Evolutionary conservation across 805 yeast species (phyloP).

Genomic region (Blastobotrys muscicola): DNA sequence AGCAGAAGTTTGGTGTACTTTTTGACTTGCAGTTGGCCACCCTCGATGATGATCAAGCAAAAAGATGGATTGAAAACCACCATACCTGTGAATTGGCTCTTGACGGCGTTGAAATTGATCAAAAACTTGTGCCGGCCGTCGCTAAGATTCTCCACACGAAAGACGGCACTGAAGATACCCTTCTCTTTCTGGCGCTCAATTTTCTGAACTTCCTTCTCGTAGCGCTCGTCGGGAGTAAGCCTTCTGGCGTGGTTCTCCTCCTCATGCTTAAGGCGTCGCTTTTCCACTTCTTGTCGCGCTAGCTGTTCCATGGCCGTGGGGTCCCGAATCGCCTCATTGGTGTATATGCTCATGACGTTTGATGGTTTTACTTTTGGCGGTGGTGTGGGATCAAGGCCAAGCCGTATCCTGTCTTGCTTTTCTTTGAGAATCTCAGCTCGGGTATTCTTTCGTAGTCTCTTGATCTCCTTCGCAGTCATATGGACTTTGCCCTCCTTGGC

Average conservation of each 20-base stretch:
- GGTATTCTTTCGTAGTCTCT: constrained; percentile 60
- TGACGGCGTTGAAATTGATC: constrained; percentile 72
- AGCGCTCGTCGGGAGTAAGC: constrained; percentile 47
- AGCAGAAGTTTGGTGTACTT: constrained; percentile 54
- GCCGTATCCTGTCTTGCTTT: constrained; percentile 62
- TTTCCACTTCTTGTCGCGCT: constrained; percentile 60
- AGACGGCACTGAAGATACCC: constrained; percentile 53
- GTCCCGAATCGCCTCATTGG: constrained; percentile 77
- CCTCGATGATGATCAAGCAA: constrained; percentile 63
- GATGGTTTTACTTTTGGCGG: constrained; percentile 79
- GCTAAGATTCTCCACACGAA: constrained; percentile 41
- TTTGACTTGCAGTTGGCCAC: constrained; percentile 52
- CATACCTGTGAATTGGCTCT: constrained; percentile 56
- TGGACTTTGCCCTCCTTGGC: constrained; percentile 39
- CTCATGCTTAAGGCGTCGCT: constrained; percentile 51
- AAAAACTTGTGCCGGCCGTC: constrained; percentile 65
- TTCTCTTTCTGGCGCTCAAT: constrained; percentile 39
- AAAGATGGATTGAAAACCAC: constrained; percentile 27
- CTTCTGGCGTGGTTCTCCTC: constrained; percentile 52
- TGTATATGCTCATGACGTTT: constrained; percentile 77
- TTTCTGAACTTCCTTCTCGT: constrained; percentile 39
- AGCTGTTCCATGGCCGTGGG: constrained; percentile 77
- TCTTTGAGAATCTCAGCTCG: constrained; percentile 57
- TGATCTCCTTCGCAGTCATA: constrained; percentile 69
- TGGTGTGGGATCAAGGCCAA: constrained; percentile 82